These are phyloP conservation scores for Dissophora ornata DNA, from an alignment of 192 early-diverging fungal genomes.

Conservation along the genomic window DNA sequence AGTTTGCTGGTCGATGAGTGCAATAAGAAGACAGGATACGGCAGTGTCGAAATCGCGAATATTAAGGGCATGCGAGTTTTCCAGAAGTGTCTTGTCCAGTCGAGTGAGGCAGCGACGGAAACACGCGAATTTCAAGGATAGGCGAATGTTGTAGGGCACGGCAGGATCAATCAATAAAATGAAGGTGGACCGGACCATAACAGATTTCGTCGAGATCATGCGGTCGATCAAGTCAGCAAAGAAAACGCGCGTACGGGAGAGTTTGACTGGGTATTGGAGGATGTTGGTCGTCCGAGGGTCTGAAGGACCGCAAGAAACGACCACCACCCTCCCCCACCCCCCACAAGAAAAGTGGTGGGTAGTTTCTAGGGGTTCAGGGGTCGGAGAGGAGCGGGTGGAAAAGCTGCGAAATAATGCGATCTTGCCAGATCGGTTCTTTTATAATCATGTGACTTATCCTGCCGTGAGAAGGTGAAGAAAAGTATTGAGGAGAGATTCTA, in stretches of 20 bases:
- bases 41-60: constrained; percentile 3
- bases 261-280: background rate
- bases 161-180: background rate
- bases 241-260: background rate
- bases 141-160: background rate
- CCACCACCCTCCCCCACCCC: too few relatives aligned
- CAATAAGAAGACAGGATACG: background rate
- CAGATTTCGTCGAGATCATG: constrained; percentile 3
- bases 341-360: too few relatives aligned
- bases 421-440: too few relatives aligned
- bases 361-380: background rate
- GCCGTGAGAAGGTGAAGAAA: background rate
- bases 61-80: background rate
- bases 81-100: background rate
- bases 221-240: background rate
- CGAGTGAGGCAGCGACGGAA: constrained; percentile 10
- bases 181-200: constrained; percentile 1
- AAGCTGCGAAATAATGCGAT: background rate
- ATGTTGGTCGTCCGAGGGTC: background rate
- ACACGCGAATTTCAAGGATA: constrained; percentile 4
- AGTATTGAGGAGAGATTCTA: background rate
- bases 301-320: background rate
- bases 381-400: too few relatives aligned
- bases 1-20: too few relatives aligned
- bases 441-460: background rate